A percentile compares a stretch with the other conserved stretches of the same genome.
phyloP scores from a whole-genome alignment of 805 yeast species.

The Metschnikowia chrysomelidarum region DNA sequence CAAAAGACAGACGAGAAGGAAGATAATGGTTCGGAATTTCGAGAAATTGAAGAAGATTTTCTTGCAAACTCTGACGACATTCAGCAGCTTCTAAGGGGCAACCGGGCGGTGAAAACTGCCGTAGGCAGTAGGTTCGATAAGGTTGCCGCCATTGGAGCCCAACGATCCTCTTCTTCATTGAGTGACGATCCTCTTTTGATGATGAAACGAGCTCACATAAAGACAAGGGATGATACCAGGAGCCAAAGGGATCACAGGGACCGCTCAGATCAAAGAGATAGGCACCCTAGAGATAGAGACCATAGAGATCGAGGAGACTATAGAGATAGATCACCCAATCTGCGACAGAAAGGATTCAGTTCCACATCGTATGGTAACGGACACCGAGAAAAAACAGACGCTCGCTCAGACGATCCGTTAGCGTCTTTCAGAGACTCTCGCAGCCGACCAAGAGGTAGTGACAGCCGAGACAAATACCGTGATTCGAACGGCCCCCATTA shows the following conservation, averaged over 20 bases:
- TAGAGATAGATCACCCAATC: constrained; percentile 2
- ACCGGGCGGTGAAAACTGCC: constrained; percentile 39
- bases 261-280: constrained; percentile 1
- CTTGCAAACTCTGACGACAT: constrained; percentile 33
- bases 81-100: constrained; percentile 58
- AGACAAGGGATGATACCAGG: background rate
- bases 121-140: constrained; percentile 24
- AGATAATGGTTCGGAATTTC: constrained; percentile 38
- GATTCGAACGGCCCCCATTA: no score
- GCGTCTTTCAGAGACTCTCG: no score
- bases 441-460: no score
- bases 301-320: background rate
- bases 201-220: constrained; percentile 26
- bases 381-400: no score
- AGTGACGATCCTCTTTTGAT: constrained; percentile 52
- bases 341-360: no score
- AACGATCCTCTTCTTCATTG: constrained; percentile 17
- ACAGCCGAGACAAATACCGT: background rate
- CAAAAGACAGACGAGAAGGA: constrained; percentile 27
- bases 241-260: constrained; percentile 5
- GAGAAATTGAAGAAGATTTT: constrained; percentile 30
- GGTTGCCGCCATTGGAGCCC: constrained; percentile 24
- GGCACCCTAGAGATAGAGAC: background rate
- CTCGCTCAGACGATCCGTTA: no score
- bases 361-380: no score